A percentile compares a stretch with the other conserved stretches of the same genome.
phyloP scores from a whole-genome alignment of 1,139 yeast species.

The Arxiozyma slooffiae region DNA sequence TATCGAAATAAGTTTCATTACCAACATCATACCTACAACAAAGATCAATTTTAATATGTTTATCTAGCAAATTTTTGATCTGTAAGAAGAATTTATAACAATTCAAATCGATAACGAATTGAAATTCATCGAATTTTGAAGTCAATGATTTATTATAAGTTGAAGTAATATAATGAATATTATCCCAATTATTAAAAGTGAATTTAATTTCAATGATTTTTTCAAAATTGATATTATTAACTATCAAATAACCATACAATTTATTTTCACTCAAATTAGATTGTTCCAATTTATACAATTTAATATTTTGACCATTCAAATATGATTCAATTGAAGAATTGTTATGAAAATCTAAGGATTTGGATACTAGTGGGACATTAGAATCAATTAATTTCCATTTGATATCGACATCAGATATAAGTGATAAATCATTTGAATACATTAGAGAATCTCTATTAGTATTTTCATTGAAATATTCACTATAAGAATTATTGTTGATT shows the following conservation, averaged over 20 bases:
- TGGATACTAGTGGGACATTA: conserved; percentile 1
- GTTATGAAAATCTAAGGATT: not conserved
- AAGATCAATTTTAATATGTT: conserved; percentile 17
- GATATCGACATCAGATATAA: conserved; percentile 2
- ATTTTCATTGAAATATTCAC: not conserved
- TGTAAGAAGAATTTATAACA: conserved; percentile 28
- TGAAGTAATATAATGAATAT: conserved; percentile 27
- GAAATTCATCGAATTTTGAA: conserved; percentile 22
- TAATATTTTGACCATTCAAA: conserved; percentile 14
- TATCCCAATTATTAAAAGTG: conserved; percentile 27
- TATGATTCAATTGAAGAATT: not conserved
- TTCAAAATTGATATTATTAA: conserved; percentile 26
- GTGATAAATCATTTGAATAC: not conserved
- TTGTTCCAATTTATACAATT: conserved; percentile 7
- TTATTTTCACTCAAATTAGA: conserved; percentile 10
- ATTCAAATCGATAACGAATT: conserved; percentile 23
- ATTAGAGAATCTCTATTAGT: not conserved
- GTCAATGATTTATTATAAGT: conserved; percentile 20
- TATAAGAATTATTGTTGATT: not conserved
- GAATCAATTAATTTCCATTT: conserved; percentile 5
- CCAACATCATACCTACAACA: conserved; percentile 30
- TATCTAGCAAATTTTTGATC: conserved; percentile 16
- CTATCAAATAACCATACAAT: conserved; percentile 21
- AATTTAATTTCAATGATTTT: conserved; percentile 27
- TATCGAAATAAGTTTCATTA: conserved; percentile 28